Percentiles rank a stretch among this genome's conserved stretches.
These are phyloP conservation scores for Psilocybe tampanensis DNA, from an alignment of 768 basidiomycete species.

Conservation along the genomic window DNA sequence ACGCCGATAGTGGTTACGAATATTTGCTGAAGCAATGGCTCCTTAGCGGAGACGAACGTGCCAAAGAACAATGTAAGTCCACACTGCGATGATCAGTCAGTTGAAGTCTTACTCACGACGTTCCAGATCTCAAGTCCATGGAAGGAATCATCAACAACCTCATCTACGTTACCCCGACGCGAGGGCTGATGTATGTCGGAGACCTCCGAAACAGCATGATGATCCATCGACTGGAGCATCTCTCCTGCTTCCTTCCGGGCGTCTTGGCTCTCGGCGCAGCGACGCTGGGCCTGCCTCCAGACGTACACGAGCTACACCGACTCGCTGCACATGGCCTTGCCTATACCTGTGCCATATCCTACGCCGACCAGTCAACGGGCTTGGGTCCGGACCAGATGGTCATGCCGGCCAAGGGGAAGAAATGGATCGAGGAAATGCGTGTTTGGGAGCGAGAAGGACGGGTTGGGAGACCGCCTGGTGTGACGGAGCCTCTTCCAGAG, in stretches of 20 bases:
- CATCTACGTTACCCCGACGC: slow-evolving; percentile 56
- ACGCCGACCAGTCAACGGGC: slow-evolving; percentile 66
- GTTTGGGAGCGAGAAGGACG: slow-evolving; percentile 48
- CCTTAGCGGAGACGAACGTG: slow-evolving; percentile 48
- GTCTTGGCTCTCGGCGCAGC: slow-evolving; percentile 64
- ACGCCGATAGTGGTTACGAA: slow-evolving; percentile 67
- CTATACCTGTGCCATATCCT: slow-evolving; percentile 66
- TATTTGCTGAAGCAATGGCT: slow-evolving; percentile 70
- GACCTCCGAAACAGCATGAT: slow-evolving; percentile 41
- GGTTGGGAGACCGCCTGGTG: slow-evolving; percentile 45
- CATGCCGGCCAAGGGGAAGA: slow-evolving; percentile 35
- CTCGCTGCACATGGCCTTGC: slow-evolving; percentile 77
- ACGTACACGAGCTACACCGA: slow-evolving; percentile 49
- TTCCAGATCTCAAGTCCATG: slow-evolving; percentile 50
- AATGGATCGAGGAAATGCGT: slow-evolving; percentile 49
- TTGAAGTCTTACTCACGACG: not conserved
- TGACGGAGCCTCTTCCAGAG: slow-evolving; percentile 34
- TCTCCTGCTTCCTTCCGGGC: slow-evolving; percentile 72
- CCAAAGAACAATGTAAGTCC: slow-evolving; percentile 54
- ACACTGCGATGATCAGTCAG: not conserved
- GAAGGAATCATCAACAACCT: slow-evolving; percentile 59
- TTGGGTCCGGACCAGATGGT: slow-evolving; percentile 61
- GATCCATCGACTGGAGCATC: slow-evolving; percentile 58
- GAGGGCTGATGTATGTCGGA: slow-evolving; percentile 66
- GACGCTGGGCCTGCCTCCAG: slow-evolving; percentile 39